Percentiles rank a stretch among this genome's conserved stretches.
These are phyloP conservation scores for Triticum dicoccoides DNA, from an alignment of 176 grass and related monocot genomes.

Conservation along the genomic window DNA sequence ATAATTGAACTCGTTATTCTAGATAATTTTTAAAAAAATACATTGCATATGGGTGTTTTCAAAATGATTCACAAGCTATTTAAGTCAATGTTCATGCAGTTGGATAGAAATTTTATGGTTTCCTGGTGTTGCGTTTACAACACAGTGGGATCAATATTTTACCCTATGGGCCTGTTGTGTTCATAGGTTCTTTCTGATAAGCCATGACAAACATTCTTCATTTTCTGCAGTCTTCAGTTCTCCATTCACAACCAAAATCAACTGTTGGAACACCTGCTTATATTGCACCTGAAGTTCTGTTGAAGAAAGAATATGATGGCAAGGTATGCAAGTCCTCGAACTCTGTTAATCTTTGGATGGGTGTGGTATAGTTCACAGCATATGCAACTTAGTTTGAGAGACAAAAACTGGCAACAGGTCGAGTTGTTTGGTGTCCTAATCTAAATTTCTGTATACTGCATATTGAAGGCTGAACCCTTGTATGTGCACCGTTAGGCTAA, in stretches of 20 bases:
- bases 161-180: not conserved
- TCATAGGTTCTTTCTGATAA: slow-evolving; percentile 7
- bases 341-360: not conserved
- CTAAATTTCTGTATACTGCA: not conserved
- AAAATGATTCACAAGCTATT: not conserved
- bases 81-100: not conserved
- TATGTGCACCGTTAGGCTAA: not conserved
- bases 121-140: not conserved
- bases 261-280: slow-evolving; percentile 84
- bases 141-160: slow-evolving; percentile 7
- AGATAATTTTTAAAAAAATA: not conserved
- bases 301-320: slow-evolving; percentile 83
- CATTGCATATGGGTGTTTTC: not conserved
- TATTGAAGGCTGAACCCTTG: not conserved
- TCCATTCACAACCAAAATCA: slow-evolving; percentile 84
- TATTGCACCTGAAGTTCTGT: slow-evolving; percentile 81
- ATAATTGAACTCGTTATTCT: not conserved
- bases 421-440: not conserved
- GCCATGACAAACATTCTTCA: not conserved
- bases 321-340: slow-evolving; percentile 42
- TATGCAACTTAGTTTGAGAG: slow-evolving; percentile 11
- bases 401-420: not conserved
- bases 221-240: slow-evolving; percentile 72
- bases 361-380: not conserved
- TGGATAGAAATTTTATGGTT: not conserved